Percentiles rank a stretch among this genome's conserved stretches.
Evolutionary conservation across 768 basidiomycete genomes (phyloP).

Genomic region (Lyophyllum decastes): DNA sequence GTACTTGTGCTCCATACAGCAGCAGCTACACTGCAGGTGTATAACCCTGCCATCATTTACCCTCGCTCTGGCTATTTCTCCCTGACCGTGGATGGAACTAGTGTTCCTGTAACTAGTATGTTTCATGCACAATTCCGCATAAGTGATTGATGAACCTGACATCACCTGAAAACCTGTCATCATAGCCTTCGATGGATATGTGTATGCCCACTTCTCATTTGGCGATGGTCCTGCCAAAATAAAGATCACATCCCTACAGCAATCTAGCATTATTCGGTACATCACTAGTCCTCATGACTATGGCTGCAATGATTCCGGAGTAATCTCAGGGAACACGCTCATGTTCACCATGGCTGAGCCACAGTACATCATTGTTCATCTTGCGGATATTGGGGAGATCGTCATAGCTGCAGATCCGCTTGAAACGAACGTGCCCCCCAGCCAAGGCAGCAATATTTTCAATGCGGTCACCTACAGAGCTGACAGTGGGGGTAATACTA

Average conservation of each 20-base stretch:
- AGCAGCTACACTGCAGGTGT: too few relatives aligned
- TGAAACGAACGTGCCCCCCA: not conserved
- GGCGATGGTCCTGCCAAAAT: not conserved
- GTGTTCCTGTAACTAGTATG: too few relatives aligned
- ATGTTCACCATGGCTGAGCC: not conserved
- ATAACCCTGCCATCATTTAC: too few relatives aligned
- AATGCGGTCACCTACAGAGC: not conserved
- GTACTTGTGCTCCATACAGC: too few relatives aligned
- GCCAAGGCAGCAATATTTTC: not conserved
- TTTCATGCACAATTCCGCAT: too few relatives aligned
- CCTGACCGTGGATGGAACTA: too few relatives aligned
- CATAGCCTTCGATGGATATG: conserved; percentile 5
- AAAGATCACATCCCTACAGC: not conserved
- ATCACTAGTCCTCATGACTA: not conserved
- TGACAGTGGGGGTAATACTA: too few relatives aligned
- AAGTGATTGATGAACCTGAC: too few relatives aligned
- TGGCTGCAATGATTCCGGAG: not conserved
- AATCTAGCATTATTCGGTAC: not conserved
- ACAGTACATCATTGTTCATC: not conserved
- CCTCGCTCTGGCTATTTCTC: too few relatives aligned
- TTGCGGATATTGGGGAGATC: not conserved
- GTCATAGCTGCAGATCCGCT: not conserved
- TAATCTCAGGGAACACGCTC: not conserved
- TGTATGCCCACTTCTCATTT: conserved; percentile 4
- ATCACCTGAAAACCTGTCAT: not conserved